These are phyloP conservation scores for Lophiotrema nucula DNA, from an alignment of 495 filamentous ascomycete species.

Conservation along the genomic window DNA sequence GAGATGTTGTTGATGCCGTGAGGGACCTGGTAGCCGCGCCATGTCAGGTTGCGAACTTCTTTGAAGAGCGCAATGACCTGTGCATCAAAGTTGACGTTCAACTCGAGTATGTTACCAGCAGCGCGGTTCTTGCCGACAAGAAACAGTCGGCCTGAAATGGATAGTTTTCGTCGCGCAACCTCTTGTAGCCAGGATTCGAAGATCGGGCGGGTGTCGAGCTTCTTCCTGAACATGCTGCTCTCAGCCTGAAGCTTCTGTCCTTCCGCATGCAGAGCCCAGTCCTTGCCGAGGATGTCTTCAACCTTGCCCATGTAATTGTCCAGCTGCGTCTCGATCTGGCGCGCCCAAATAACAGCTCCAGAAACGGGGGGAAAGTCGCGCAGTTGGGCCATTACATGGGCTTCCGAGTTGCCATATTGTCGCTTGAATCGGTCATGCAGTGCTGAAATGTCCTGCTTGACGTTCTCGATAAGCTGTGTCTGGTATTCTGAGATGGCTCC, in stretches of 20 bases:
- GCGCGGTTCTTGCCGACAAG: slow-evolving; percentile 82
- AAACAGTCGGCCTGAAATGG: slow-evolving; percentile 88
- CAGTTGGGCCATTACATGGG: slow-evolving; percentile 94
- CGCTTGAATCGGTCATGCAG: slow-evolving; percentile 97
- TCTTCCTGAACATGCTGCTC: slow-evolving; percentile 88
- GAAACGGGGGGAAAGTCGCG: slow-evolving; percentile 93
- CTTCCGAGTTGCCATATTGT: slow-evolving; percentile 96
- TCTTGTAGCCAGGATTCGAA: slow-evolving; percentile 95
- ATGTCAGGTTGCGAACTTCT: slow-evolving; percentile 93
- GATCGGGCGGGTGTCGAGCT: slow-evolving; percentile 87
- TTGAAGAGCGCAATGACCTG: slow-evolving; percentile 98
- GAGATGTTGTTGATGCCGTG: slow-evolving; percentile 92
- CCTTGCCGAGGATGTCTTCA: slow-evolving; percentile 87
- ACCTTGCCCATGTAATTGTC: slow-evolving; percentile 97
- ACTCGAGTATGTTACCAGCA: slow-evolving; percentile 78
- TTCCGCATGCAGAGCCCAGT: slow-evolving; percentile 91
- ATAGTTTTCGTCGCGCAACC: slow-evolving; percentile 78
- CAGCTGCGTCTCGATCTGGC: slow-evolving; percentile 93
- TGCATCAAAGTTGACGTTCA: slow-evolving; percentile 92
- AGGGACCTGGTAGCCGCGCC: slow-evolving; percentile 88
- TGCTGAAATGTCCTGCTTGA: slow-evolving; percentile 88
- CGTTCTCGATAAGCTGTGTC: slow-evolving; percentile 92
- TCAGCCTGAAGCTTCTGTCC: slow-evolving; percentile 90
- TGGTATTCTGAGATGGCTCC: slow-evolving; percentile 98
- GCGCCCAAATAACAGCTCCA: slow-evolving; percentile 93